Evolutionary conservation across 2,329 filamentous ascomycete species (phyloP).

Genomic region (Arthrinium puccinioides): DNA sequence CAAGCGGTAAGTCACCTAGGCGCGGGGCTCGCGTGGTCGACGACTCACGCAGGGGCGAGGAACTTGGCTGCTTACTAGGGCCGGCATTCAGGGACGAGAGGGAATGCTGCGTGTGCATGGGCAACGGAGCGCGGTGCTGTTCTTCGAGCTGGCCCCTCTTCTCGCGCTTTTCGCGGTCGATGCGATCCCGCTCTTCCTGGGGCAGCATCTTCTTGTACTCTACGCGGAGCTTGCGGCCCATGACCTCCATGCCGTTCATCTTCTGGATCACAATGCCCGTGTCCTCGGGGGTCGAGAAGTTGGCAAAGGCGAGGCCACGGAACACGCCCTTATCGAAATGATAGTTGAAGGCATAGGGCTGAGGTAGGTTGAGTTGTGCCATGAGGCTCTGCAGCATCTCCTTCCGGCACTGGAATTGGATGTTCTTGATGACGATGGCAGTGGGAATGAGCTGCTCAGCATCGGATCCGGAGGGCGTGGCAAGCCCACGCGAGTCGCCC

Average conservation of each 20-base stretch:
- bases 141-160: conserved; percentile 93
- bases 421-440: conserved; percentile 99
- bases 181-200: conserved; percentile 85
- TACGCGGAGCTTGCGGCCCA: conserved; percentile 87
- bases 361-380: conserved; percentile 86
- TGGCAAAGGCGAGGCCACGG: conserved; percentile 90
- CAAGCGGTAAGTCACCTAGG: background rate
- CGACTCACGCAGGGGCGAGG: conserved; percentile 39
- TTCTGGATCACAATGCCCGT: conserved; percentile 86
- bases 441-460: conserved; percentile 93
- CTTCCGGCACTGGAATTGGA: conserved; percentile 96
- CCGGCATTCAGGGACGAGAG: conserved; percentile 69
- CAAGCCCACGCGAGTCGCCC: conserved; percentile 28
- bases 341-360: conserved; percentile 98
- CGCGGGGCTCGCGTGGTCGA: background rate
- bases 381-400: conserved; percentile 89
- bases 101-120: conserved; percentile 73
- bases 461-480: conserved; percentile 40
- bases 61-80: conserved; percentile 53
- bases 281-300: conserved; percentile 93
- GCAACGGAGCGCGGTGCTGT: conserved; percentile 74
- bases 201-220: conserved; percentile 99
- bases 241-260: conserved; percentile 93
- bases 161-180: conserved; percentile 95
- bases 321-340: conserved; percentile 99